These are phyloP conservation scores for Rostrohypoxylon terebratum DNA, from an alignment of 495 filamentous ascomycete species.

Conservation along the genomic window DNA sequence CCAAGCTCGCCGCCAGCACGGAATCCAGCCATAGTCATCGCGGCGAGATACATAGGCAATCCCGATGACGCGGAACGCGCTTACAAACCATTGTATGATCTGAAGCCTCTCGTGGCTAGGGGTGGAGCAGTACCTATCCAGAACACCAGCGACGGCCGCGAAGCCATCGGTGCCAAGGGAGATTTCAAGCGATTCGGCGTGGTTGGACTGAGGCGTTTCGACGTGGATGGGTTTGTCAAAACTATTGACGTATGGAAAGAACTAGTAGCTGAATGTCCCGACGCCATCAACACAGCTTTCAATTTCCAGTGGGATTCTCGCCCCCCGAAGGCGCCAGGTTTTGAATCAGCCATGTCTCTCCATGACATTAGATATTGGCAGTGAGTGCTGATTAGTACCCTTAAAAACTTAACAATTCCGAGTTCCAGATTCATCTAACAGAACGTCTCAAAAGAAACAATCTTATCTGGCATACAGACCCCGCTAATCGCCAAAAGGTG, in stretches of 20 bases:
- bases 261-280: neutral
- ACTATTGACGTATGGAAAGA: neutral
- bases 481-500: neutral
- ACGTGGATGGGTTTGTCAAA: neutral
- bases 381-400: neutral
- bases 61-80: conserved; percentile 9
- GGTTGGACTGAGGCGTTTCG: neutral
- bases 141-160: neutral
- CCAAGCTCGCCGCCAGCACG: conserved; percentile 17
- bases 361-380: conserved; percentile 8
- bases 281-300: conserved; percentile 4
- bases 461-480: conserved; percentile 1
- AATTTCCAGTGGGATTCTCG: conserved; percentile 5
- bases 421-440: neutral
- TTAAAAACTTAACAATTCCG: neutral
- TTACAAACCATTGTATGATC: neutral
- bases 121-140: neutral
- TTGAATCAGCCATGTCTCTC: conserved; percentile 2
- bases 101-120: neutral
- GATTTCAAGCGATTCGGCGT: conserved; percentile 9
- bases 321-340: neutral
- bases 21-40: conserved; percentile 15
- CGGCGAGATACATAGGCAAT: conserved; percentile 14
- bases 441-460: neutral
- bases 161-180: neutral